Conservation (phyloP, 2,329 filamentous ascomycete genomes). For the Aspergillus niger region DNA sequence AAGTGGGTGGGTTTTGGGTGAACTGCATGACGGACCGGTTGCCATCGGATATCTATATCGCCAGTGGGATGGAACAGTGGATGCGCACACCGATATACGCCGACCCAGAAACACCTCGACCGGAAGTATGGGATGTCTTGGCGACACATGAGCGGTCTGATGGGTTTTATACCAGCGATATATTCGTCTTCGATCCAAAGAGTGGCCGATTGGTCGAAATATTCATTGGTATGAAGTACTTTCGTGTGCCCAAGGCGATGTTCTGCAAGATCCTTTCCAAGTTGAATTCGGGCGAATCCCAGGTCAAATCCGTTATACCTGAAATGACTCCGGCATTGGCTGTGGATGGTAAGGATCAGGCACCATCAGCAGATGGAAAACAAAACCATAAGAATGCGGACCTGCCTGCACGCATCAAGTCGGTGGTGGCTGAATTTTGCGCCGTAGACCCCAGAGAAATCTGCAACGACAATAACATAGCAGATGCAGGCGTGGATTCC, state of each 20-base stretch:
- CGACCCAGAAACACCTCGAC: slow-evolving; percentile 6
- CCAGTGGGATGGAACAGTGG: slow-evolving; percentile 32
- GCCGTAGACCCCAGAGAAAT: slow-evolving; percentile 19
- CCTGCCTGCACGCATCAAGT: slow-evolving; percentile 14
- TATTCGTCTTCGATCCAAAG: slow-evolving; percentile 37
- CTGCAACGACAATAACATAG: slow-evolving; percentile 15
- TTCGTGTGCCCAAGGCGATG: slow-evolving; percentile 24
- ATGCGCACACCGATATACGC: slow-evolving; percentile 29
- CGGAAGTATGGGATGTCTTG: slow-evolving; percentile 30
- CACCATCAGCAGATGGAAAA: background rate
- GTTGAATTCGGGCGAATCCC: background rate
- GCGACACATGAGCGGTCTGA: slow-evolving; percentile 28
- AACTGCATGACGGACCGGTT: slow-evolving; percentile 38
- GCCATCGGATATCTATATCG: slow-evolving; percentile 33
- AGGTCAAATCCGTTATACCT: background rate
- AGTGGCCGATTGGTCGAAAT: slow-evolving; percentile 29
- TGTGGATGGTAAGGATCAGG: background rate
- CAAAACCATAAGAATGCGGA: background rate
- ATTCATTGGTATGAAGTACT: slow-evolving; percentile 37
- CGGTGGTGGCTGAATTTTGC: slow-evolving; percentile 21
- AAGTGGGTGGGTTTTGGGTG: slow-evolving; percentile 41
- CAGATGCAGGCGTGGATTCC: slow-evolving; percentile 52
- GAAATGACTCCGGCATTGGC: background rate
- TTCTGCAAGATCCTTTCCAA: slow-evolving; percentile 12
- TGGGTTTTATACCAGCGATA: slow-evolving; percentile 29